Base-by-base conservation (phyloP, 1,139 yeast genomes). In the Pichia cactophila region DNA sequence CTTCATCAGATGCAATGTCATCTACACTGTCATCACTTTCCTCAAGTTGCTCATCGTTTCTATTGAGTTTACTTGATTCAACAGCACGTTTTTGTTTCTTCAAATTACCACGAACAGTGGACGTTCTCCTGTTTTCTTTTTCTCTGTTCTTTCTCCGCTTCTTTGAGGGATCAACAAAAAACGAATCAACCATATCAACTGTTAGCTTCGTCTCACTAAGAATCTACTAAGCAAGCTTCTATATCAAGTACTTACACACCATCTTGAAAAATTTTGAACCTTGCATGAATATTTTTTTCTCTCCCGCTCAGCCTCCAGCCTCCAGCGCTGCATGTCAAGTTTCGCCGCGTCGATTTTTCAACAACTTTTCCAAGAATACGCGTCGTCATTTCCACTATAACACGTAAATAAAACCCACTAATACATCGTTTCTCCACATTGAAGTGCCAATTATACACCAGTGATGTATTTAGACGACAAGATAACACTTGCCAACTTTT, bases 81-180 rank as follows among this genome's bases (percentile, higher is more conserved):
- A 16, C 41, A 5, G 10, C 14, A 5, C 16, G 17, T 23, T 38
- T 54, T 44, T 54, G 54, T 49, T 50, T 55, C 26, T 57, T 57
- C 14, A 54, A 53, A 8, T 54, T 52, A 14, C 58, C 53, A 23
- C 50, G 44, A 33, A 54, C 50, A 11, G 54, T 54, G 2, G 59
- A 54, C 4, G 63, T 52, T 9, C 48, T 48, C 49, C 60, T 65
- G 46, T 63, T 61, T 53, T 78, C 70, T 65, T 74, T 77, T 53
- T 78, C 69, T 65, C 74, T 77, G 28, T 31, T 44, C 58, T 78
- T 71, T 54, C 79, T 69, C 65, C 74, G 78, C 59, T 78, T 70
- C 63, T 74, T 78, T 9, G 77, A 71, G 45, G 84, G 83, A 61
- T 80, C 84, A n/a, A 78, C 71, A 56, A 80, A 73, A 62, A 80